Evolutionary conservation across 176 grass and related monocot genomes (phyloP).

Genomic region (Eragrostis nindensis): DNA sequence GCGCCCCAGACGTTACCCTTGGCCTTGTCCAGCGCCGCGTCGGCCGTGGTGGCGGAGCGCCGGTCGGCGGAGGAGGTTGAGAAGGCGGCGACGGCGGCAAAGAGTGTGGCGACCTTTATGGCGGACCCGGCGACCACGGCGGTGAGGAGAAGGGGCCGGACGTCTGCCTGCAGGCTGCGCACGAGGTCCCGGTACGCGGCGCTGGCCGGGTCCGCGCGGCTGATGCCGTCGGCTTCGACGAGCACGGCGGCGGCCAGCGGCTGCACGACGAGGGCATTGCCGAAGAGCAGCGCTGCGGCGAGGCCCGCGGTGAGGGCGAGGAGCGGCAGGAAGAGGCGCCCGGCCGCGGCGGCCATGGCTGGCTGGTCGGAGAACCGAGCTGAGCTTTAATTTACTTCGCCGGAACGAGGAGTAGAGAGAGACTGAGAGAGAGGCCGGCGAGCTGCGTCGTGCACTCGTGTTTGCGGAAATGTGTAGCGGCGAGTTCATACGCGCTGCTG

Average conservation of each 20-base stretch:
- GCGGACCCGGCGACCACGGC: constrained; percentile 21
- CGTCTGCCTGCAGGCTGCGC: neutral
- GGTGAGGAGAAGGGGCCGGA: constrained; percentile 9
- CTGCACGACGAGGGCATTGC: constrained; percentile 51
- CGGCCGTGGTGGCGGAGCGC: neutral
- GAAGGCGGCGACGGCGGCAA: constrained; percentile 38
- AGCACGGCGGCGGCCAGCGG: constrained; percentile 39
- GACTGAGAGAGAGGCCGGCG: neutral
- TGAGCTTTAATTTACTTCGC: no score
- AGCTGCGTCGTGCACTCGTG: neutral
- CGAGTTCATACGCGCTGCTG: neutral
- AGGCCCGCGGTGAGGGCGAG: constrained; percentile 36
- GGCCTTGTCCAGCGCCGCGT: neutral
- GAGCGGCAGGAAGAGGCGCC: constrained; percentile 38
- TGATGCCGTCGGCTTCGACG: constrained; percentile 34
- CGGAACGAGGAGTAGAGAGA: neutral
- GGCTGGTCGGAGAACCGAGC: neutral
- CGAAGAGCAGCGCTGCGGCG: constrained; percentile 44
- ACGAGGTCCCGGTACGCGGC: constrained; percentile 35
- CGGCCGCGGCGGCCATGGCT: constrained; percentile 35
- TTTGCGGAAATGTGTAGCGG: neutral
- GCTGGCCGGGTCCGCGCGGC: constrained; percentile 25
- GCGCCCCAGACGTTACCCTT: constrained; percentile 32
- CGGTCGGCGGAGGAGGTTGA: neutral
- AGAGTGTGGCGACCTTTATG: constrained; percentile 51